Evolutionary conservation across 2,329 filamentous ascomycete species (phyloP).

Genomic region (Curvularia sp.): DNA sequence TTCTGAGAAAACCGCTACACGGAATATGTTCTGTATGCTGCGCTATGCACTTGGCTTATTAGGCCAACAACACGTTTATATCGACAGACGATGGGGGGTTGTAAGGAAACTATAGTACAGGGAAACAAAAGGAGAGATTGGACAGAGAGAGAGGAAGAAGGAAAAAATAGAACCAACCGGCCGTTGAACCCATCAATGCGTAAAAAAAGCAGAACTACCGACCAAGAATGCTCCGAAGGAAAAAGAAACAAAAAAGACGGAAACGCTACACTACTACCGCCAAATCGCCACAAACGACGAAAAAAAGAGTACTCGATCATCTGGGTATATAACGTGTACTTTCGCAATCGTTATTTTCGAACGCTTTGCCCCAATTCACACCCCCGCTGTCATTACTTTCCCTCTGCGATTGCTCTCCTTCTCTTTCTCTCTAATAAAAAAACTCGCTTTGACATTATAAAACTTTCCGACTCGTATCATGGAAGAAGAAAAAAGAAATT

Average conservation of each 20-base stretch:
- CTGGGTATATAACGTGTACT: conserved; percentile 20
- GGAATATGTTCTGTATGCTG: neutral
- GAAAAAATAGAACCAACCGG: neutral
- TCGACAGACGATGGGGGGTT: neutral
- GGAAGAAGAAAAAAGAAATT: neutral
- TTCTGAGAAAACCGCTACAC: too few relatives aligned
- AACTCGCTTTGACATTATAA: neutral
- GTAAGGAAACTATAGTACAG: conserved; percentile 12
- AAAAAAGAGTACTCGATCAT: neutral
- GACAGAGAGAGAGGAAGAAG: neutral
- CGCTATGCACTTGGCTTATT: neutral
- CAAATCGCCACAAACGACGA: neutral
- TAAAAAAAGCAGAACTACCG: conserved; percentile 5
- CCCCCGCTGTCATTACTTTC: conserved; percentile 16
- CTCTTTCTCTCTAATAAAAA: neutral
- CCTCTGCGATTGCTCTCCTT: neutral
- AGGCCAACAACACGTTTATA: neutral
- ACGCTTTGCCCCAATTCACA: neutral
- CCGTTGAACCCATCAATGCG: conserved; percentile 1
- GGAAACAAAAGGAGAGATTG: neutral
- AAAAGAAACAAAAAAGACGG: neutral
- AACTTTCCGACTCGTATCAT: neutral
- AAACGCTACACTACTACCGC: conserved; percentile 1
- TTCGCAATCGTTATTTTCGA: conserved; percentile 11
- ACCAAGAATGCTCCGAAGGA: neutral